Evolutionary conservation across 2,329 filamentous ascomycete species (phyloP).

Genomic region (Sarocladiaceae sp.): DNA sequence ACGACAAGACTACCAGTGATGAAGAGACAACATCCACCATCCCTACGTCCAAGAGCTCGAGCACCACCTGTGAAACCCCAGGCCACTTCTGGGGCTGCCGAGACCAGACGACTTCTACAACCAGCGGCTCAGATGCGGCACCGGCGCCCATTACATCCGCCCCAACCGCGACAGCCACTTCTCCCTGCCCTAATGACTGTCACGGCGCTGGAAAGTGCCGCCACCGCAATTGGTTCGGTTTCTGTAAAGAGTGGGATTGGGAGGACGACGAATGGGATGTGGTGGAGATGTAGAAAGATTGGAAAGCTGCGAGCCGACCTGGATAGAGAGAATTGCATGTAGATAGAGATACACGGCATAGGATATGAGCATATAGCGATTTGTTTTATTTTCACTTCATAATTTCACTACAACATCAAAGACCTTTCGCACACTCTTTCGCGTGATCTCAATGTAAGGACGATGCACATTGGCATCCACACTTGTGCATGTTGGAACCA

Average conservation of each 20-base stretch:
- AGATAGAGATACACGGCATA: neutral
- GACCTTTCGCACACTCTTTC: no score
- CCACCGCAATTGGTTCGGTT: conserved; percentile 12
- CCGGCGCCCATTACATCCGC: conserved; percentile 10
- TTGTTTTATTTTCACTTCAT: neutral
- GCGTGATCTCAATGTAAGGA: no score
- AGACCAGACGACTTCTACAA: conserved; percentile 48
- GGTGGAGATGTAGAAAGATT: conserved; percentile 12
- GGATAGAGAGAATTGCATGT: neutral
- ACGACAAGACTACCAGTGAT: conserved; percentile 28
- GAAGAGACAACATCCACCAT: conserved; percentile 20
- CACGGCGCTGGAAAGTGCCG: neutral
- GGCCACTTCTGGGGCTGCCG: conserved; percentile 53
- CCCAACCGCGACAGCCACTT: conserved; percentile 27
- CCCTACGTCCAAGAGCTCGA: conserved; percentile 14
- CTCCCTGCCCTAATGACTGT: conserved; percentile 10
- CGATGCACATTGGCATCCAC: no score
- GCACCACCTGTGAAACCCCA: conserved; percentile 34
- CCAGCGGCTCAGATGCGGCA: neutral
- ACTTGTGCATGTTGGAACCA: neutral
- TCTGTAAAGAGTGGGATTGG: conserved; percentile 11
- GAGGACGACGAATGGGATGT: conserved; percentile 33
- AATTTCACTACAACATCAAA: no score
- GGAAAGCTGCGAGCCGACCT: neutral
- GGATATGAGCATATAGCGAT: neutral